These are phyloP conservation scores for Fraxinus anomala DNA, from an alignment of 257 asterid species.

Conservation along the genomic window DNA sequence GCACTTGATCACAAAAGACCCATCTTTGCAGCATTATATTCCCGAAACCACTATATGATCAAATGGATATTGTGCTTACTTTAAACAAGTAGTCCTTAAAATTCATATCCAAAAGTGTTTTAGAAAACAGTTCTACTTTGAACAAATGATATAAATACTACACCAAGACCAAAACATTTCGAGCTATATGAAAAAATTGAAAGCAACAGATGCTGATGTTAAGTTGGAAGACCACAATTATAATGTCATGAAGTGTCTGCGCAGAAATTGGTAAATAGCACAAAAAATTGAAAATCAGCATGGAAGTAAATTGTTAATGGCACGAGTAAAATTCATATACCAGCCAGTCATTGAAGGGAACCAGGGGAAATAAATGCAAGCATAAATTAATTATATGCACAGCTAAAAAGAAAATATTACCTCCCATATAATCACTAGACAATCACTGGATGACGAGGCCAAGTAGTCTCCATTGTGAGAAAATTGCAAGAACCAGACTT, in stretches of 20 bases:
- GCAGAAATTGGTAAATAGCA: too few relatives aligned
- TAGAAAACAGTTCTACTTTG: neutral
- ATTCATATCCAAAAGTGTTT: neutral
- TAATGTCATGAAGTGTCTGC: too few relatives aligned
- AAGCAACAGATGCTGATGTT: neutral
- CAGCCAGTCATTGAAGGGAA: neutral
- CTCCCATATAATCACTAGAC: slow-evolving; percentile 76
- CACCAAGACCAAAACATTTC: neutral
- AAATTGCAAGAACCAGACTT: slow-evolving; percentile 82
- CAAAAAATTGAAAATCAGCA: too few relatives aligned
- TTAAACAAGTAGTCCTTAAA: neutral
- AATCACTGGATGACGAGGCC: slow-evolving; percentile 75
- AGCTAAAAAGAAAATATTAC: slow-evolving; percentile 34
- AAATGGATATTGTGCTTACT: neutral
- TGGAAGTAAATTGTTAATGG: too few relatives aligned
- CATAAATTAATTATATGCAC: neutral
- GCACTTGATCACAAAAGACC: neutral
- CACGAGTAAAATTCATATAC: too few relatives aligned
- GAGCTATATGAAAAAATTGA: neutral
- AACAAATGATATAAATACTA: neutral
- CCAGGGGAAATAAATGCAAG: neutral
- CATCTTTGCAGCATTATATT: neutral
- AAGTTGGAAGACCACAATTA: neutral
- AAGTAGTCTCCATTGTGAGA: slow-evolving; percentile 32
- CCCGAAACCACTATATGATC: neutral